Evolutionary conservation across 345 rosid species (phyloP).

Genomic region (Pugionium cornutum): DNA sequence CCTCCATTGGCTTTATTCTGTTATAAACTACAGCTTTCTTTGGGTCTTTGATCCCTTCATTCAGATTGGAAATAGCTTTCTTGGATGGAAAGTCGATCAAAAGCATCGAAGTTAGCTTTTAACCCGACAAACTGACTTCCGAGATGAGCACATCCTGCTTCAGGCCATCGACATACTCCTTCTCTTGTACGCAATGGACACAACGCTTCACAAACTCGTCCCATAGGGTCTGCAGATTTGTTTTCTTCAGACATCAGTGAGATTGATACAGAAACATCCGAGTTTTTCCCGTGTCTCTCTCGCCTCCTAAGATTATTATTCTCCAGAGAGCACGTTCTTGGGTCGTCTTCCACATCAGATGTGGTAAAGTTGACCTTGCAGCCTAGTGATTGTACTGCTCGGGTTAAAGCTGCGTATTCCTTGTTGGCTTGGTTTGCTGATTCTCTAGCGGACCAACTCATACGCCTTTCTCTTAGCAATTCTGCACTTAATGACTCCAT

Average conservation of each 20-base stretch:
- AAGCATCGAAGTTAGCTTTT: slow-evolving; percentile 85
- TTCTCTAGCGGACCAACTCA: slow-evolving; percentile 59
- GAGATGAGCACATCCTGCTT: slow-evolving; percentile 81
- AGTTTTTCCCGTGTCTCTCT: slow-evolving; percentile 42
- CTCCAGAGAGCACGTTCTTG: slow-evolving; percentile 40
- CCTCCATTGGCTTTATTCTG: slow-evolving; percentile 29
- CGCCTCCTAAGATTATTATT: slow-evolving; percentile 33
- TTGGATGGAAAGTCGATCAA: slow-evolving; percentile 71
- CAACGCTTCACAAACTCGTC: slow-evolving; percentile 60
- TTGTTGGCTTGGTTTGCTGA: slow-evolving; percentile 68
- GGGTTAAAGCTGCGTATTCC: slow-evolving; percentile 62
- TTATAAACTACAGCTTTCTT: slow-evolving; percentile 20
- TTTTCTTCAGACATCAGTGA: slow-evolving; percentile 58
- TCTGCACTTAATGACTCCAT: slow-evolving; percentile 62
- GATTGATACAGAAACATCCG: slow-evolving; percentile 80
- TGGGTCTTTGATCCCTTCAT: slow-evolving; percentile 28
- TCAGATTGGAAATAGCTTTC: slow-evolving; percentile 73
- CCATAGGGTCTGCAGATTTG: slow-evolving; percentile 16
- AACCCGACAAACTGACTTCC: slow-evolving; percentile 84
- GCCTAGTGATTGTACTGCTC: slow-evolving; percentile 83
- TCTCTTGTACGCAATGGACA: slow-evolving; percentile 77
- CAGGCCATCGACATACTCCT: slow-evolving; percentile 92
- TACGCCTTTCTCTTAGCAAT: slow-evolving; percentile 60
- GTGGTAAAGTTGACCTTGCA: slow-evolving; percentile 75
- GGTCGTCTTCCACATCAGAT: slow-evolving; percentile 54